Conservation (phyloP, 2,329 filamentous ascomycete species). For the Chalaropsis ovoidea region DNA sequence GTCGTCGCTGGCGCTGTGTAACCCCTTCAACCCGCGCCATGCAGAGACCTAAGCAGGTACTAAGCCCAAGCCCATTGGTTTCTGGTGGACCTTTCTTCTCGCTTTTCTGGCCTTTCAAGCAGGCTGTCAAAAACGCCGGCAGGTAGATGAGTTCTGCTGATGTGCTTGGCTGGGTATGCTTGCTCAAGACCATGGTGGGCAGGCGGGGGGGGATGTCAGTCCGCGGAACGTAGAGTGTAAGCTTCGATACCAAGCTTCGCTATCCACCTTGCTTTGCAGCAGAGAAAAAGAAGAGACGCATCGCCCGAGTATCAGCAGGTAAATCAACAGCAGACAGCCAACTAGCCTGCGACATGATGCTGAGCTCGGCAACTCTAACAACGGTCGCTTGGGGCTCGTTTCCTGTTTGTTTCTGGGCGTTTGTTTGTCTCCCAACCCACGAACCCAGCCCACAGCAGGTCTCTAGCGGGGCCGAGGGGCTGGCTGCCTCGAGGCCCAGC, state of each 20-base stretch:
- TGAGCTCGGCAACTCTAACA: slow-evolving; percentile 9
- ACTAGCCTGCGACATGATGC: not conserved
- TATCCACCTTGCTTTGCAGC: not conserved
- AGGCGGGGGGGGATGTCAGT: not conserved
- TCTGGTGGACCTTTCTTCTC: not conserved
- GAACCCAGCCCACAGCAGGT: not conserved
- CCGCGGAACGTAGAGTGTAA: not conserved
- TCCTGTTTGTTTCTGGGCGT: not conserved
- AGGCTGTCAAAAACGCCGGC: not conserved
- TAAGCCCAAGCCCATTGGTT: not conserved
- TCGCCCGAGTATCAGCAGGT: too few species aligned
- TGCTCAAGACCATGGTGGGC: not conserved
- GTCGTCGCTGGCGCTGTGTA: not conserved
- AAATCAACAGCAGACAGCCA: not conserved
- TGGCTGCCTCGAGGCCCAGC: too few species aligned
- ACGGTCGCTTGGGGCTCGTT: not conserved
- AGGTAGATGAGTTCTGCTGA: not conserved
- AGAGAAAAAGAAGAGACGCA: not conserved
- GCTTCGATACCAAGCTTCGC: not conserved
- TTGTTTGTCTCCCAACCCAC: not conserved
- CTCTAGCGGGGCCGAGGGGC: too few species aligned
- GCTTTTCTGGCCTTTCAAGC: not conserved
- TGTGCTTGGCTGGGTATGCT: not conserved
- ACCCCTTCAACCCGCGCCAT: not conserved
- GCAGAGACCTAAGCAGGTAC: not conserved